Base-by-base conservation (phyloP, 1,284 basidiomycete species). In the Veloporphyrellus conicus region DNA sequence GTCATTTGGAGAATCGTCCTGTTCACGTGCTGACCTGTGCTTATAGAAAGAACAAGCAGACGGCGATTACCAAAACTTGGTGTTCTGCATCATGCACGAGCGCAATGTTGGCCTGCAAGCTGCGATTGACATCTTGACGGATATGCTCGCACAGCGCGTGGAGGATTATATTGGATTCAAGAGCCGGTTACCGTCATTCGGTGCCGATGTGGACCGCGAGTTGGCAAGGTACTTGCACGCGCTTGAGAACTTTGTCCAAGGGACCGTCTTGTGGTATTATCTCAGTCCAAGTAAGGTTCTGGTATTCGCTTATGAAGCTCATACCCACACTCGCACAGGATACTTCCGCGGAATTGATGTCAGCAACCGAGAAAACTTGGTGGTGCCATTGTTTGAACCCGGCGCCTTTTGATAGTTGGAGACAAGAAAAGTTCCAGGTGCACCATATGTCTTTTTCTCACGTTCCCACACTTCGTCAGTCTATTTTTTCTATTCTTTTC, bases 51-150 rank as follows among this genome's bases (percentile, higher is more conserved):
- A 77, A 53, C 75, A 77, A 50, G 66, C 71, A 6, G 74, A 76
- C 47, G 71, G 70, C 23, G 75, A 77, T 54, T 75, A 72, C 51
- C 74, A 75, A 56, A 77, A 77, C 51, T 61, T 77, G 11, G 73
- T 77, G 31, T 73, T 74, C 56, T 68, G 68, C 42, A 65, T 76
- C 45, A 75, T 76, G 71, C 57, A 69, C 31, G 72, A 75, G 53
- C 64, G 58, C 28, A 57, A 67, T n/a, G 57, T 72, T 4, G 71
- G 70, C 25, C 60, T 77, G 6, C 75, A 77, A 53, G 64, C 55
- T 25, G 74, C 68, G 4, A 65, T 75, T 28, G 68, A 75, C 43
- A 64, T 69, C 41, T 50, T 75, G 49, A 73, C 69, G 28, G 62
- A 67, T 7, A 75, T 76, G 71, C 64, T 73, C n/a, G 52, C 61